Conservation (phyloP, 768 basidiomycete genomes). For the Termitomyces sp. region DNA sequence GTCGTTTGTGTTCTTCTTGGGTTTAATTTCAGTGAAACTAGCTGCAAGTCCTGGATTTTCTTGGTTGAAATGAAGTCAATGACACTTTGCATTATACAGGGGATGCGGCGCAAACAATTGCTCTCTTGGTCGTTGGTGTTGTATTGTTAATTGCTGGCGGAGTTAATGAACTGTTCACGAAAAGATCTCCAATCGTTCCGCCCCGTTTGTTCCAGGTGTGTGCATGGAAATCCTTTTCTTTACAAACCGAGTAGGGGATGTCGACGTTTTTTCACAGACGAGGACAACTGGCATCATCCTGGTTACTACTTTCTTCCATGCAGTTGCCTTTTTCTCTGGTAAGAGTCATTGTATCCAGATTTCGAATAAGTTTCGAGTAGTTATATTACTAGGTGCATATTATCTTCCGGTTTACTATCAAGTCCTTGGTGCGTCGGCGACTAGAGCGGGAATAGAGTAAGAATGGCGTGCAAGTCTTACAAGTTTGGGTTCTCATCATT, state of each 20-base stretch:
- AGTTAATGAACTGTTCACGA: constrained; percentile 62
- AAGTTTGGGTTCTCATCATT: neutral
- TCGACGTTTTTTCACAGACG: constrained; percentile 42
- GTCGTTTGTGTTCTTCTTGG: constrained; percentile 71
- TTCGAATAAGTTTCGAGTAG: neutral
- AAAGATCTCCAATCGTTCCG: constrained; percentile 68
- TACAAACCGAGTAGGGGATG: neutral
- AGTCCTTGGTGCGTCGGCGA: constrained; percentile 73
- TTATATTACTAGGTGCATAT: constrained; percentile 41
- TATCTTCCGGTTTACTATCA: constrained; percentile 82
- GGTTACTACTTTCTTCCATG: constrained; percentile 61
- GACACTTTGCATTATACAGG: constrained; percentile 34
- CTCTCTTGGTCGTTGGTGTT: constrained; percentile 58
- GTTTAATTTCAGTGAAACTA: constrained; percentile 66
- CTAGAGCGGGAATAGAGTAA: constrained; percentile 64
- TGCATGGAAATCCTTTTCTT: neutral
- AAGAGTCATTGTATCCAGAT: constrained; percentile 2
- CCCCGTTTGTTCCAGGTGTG: constrained; percentile 70
- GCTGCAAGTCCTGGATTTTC: constrained; percentile 44
- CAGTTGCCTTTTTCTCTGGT: constrained; percentile 59
- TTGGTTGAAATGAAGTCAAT: neutral
- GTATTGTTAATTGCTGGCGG: constrained; percentile 48
- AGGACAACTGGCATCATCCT: constrained; percentile 68
- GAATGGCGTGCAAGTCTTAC: constrained; percentile 9
- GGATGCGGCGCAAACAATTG: constrained; percentile 58